phyloP scores from a whole-genome alignment of 2,329 filamentous ascomycete genomes.

The Capronia epimyces region DNA sequence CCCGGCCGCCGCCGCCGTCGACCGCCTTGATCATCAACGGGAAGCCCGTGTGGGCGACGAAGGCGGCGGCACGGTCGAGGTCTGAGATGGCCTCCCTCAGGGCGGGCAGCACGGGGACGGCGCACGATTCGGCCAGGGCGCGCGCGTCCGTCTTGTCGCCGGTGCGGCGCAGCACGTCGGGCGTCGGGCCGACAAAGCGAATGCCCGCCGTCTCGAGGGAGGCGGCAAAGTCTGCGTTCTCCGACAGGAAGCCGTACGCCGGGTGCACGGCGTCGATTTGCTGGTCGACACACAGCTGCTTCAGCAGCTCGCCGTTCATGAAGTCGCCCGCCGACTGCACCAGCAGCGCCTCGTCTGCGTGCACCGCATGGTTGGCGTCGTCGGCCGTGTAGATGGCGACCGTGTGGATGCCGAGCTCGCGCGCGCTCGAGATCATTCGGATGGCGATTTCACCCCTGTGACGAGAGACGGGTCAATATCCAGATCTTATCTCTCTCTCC shows the following conservation, averaged over 20 bases:
- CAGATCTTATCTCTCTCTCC: neutral
- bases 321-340: slow-evolving; percentile 46
- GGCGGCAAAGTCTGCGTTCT: slow-evolving; percentile 45
- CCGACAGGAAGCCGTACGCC: slow-evolving; percentile 59
- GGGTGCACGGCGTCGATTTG: slow-evolving; percentile 54
- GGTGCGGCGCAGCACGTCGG: slow-evolving; percentile 53
- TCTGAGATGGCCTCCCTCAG: slow-evolving; percentile 42
- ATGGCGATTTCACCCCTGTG: slow-evolving; percentile 56
- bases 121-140: slow-evolving; percentile 46
- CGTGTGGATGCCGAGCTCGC: slow-evolving; percentile 50
- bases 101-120: slow-evolving; percentile 50
- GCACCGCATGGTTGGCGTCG: slow-evolving; percentile 52
- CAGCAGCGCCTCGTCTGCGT: slow-evolving; percentile 40
- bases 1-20: slow-evolving; percentile 57
- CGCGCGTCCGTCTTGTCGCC: slow-evolving; percentile 54
- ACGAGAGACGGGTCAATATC: neutral
- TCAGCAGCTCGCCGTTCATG: neutral
- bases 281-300: slow-evolving; percentile 37
- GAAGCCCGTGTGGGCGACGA: slow-evolving; percentile 54
- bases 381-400: slow-evolving; percentile 52
- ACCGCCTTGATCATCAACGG: slow-evolving; percentile 61
- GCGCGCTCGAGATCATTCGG: slow-evolving; percentile 54
- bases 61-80: slow-evolving; percentile 44
- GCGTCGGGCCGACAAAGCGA: slow-evolving; percentile 51
- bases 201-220: slow-evolving; percentile 46